Percentiles rank a stretch among this genome's conserved stretches.
phyloP scores from a whole-genome alignment of 129 eudicot genomes.

The sunflower (Helianthus annuus) region DNA sequence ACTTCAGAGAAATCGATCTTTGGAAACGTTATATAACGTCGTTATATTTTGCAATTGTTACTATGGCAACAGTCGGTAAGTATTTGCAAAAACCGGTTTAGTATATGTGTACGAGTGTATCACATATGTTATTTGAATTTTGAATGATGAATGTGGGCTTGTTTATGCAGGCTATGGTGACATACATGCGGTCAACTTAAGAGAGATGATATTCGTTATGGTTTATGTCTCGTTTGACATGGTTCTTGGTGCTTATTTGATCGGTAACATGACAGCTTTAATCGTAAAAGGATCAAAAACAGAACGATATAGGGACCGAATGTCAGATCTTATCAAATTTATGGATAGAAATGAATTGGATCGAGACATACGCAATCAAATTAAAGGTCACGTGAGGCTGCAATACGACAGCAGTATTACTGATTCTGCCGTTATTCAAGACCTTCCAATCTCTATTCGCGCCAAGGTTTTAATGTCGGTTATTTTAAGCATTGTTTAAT shows the following conservation, averaged over 20 bases:
- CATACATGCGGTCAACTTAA: constrained; percentile 88
- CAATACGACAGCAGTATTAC: constrained; percentile 84
- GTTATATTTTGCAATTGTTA: constrained; percentile 80
- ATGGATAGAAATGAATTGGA: constrained; percentile 80
- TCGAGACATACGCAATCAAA: constrained; percentile 67
- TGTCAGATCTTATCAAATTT: constrained; percentile 74
- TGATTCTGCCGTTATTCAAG: constrained; percentile 74
- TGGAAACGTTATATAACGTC: constrained; percentile 81
- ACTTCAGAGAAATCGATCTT: constrained; percentile 79
- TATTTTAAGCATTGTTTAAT: background rate
- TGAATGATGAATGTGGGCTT: constrained; percentile 16
- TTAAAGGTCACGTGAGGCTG: constrained; percentile 73
- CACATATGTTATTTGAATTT: background rate
- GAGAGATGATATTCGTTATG: constrained; percentile 94
- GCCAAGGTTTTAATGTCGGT: constrained; percentile 57
- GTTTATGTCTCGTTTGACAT: constrained; percentile 89
- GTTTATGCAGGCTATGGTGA: constrained; percentile 84
- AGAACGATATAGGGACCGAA: constrained; percentile 84
- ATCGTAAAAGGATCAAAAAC: constrained; percentile 97
- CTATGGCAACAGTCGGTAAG: constrained; percentile 97
- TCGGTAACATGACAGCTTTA: constrained; percentile 96
- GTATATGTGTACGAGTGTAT: background rate
- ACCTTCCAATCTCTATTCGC: constrained; percentile 86
- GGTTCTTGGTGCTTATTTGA: constrained; percentile 93
- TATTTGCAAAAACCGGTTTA: constrained; percentile 14